Percentiles rank a stretch among this genome's conserved stretches.
Evolutionary conservation across 192 early-diverging fungal genomes (phyloP).

Genomic region (Linnemannia schmuckeri): DNA sequence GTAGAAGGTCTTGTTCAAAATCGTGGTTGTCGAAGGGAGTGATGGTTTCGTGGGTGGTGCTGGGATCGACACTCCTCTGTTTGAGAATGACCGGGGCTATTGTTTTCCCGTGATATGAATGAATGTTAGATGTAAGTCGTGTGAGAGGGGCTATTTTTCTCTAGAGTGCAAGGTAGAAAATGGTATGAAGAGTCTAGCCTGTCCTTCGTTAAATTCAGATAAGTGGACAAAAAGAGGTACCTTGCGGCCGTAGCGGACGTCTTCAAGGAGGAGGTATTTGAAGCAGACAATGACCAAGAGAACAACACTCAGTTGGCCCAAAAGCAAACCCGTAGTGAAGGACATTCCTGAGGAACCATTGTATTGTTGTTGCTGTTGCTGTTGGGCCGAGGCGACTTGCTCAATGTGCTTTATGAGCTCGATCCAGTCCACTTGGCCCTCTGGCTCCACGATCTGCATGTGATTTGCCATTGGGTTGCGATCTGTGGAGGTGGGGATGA

Average conservation of each 20-base stretch:
- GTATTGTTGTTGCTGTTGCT: background rate
- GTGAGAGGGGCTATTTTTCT: background rate
- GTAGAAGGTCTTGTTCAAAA: slow-evolving; percentile 71
- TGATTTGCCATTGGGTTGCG: slow-evolving; percentile 30
- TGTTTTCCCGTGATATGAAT: background rate
- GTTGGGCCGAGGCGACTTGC: slow-evolving; percentile 14
- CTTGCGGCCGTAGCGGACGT: slow-evolving; percentile 60
- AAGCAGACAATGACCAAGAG: slow-evolving; percentile 63
- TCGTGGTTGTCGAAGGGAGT: slow-evolving; percentile 64
- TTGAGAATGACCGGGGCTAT: slow-evolving; percentile 58
- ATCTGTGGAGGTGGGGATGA: background rate
- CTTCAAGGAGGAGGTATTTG: slow-evolving; percentile 67
- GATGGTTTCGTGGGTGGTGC: slow-evolving; percentile 65
- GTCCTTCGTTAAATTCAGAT: background rate
- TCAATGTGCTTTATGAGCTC: slow-evolving; percentile 47
- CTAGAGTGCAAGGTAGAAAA: too few species aligned
- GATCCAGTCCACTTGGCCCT: slow-evolving; percentile 37
- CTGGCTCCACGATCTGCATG: slow-evolving; percentile 33
- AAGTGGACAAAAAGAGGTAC: slow-evolving; percentile 1
- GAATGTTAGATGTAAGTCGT: background rate
- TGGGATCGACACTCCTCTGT: slow-evolving; percentile 64
- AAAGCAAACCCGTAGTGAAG: slow-evolving; percentile 64
- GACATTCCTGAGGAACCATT: slow-evolving; percentile 53
- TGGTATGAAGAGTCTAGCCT: background rate
- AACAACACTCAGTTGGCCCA: slow-evolving; percentile 65